These are phyloP conservation scores for Rossbeevera mucosa DNA, from an alignment of 768 basidiomycete genomes.

Conservation along the genomic window DNA sequence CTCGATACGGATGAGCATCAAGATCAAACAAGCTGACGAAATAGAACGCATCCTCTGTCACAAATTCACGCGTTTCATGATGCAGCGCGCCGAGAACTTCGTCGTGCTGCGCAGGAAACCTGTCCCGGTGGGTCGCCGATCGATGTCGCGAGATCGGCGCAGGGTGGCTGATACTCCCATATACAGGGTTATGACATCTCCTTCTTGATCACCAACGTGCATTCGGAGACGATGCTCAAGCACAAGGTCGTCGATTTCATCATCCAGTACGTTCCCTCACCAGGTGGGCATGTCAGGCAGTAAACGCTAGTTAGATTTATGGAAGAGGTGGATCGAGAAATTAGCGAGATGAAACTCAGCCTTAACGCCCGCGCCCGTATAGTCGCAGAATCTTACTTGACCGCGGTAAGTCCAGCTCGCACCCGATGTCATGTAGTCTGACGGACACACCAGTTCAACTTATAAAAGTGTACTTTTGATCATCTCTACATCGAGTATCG, in stretches of 20 bases:
- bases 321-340: constrained; percentile 99
- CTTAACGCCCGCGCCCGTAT: constrained; percentile 94
- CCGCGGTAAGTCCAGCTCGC: constrained; percentile 57
- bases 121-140: constrained; percentile 56
- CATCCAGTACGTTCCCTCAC: constrained; percentile 68
- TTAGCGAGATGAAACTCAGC: constrained; percentile 98
- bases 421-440: neutral
- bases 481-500: constrained; percentile 12
- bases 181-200: constrained; percentile 94
- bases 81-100: constrained; percentile 97
- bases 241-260: constrained; percentile 99
- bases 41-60: constrained; percentile 96
- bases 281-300: neutral
- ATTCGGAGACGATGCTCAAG: constrained; percentile 98
- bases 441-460: constrained; percentile 22
- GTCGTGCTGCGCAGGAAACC: constrained; percentile 94
- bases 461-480: constrained; percentile 16
- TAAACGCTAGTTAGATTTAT: constrained; percentile 77
- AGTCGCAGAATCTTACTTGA: constrained; percentile 94
- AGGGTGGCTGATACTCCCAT: neutral
- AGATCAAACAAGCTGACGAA: constrained; percentile 99
- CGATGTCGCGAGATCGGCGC: constrained; percentile 11
- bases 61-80: constrained; percentile 99
- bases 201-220: constrained; percentile 95
- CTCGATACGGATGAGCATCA: constrained; percentile 94